Percentiles rank a stretch among this genome's conserved stretches.
These are phyloP conservation scores for Rhizoclosmatium globosum DNA, from an alignment of 192 early-diverging fungal genomes.

Conservation along the genomic window DNA sequence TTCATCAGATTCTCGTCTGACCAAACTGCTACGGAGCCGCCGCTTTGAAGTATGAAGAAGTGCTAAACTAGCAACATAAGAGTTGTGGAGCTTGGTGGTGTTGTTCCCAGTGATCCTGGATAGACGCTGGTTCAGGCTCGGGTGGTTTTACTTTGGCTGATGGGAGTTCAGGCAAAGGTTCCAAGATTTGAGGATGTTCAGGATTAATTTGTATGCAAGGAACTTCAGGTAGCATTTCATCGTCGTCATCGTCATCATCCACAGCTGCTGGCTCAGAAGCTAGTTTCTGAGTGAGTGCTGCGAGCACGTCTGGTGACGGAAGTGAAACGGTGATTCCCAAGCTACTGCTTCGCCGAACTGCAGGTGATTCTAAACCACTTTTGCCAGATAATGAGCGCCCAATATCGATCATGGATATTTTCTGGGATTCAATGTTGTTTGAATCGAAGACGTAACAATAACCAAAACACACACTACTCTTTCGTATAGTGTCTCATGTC, in stretches of 20 bases:
- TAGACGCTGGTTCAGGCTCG: background rate
- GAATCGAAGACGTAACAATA: conserved; percentile 15
- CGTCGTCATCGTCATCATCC: conserved; percentile 26
- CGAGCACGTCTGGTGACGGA: background rate
- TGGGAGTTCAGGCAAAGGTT: background rate
- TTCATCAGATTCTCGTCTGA: conserved; percentile 73
- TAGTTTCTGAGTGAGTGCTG: background rate
- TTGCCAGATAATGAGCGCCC: background rate
- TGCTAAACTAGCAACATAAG: conserved; percentile 27
- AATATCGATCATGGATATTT: conserved; percentile 28
- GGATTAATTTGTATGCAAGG: conserved; percentile 25
- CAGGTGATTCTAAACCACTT: conserved; percentile 12
- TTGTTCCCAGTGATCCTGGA: background rate
- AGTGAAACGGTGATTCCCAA: background rate
- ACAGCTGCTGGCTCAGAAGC: background rate
- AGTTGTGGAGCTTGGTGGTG: conserved; percentile 6
- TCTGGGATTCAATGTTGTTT: conserved; percentile 6
- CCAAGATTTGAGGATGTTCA: background rate
- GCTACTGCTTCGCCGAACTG: conserved; percentile 12
- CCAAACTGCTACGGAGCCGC: conserved; percentile 83
- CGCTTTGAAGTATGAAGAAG: conserved; percentile 46
- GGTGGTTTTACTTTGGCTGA: background rate
- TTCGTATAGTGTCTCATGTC: too few relatives aligned
- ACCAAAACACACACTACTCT: too few relatives aligned
- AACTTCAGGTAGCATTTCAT: conserved; percentile 13